phyloP scores from a whole-genome alignment of 768 basidiomycete genomes.

The Mycena olivaceomarginata region DNA sequence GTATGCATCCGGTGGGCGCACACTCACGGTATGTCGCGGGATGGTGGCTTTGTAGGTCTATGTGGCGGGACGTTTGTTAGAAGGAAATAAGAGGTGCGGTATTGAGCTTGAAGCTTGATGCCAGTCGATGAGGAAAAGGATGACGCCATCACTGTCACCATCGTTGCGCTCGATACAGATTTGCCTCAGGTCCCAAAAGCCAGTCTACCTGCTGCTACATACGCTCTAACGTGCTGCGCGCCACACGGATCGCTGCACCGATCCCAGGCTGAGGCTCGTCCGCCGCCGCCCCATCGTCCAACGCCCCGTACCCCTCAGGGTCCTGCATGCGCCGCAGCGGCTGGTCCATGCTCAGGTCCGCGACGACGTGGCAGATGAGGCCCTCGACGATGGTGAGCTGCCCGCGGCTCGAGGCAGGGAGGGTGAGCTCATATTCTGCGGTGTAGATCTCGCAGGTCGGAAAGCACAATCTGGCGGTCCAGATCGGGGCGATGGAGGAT shows the following conservation, averaged over 20 bases:
- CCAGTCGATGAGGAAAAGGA: too few species aligned
- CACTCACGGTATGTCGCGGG: too few species aligned
- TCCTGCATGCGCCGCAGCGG: slow-evolving; percentile 89
- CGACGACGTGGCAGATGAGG: slow-evolving; percentile 86
- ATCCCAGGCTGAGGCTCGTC: not conserved
- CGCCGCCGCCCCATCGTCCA: slow-evolving; percentile 39
- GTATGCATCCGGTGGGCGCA: too few species aligned
- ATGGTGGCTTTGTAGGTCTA: too few species aligned
- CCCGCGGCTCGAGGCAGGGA: slow-evolving; percentile 88
- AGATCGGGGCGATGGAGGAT: slow-evolving; percentile 87
- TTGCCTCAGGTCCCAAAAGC: not conserved
- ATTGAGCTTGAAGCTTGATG: too few species aligned
- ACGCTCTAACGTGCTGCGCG: not conserved
- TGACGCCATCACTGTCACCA: too few species aligned
- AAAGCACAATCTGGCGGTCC: slow-evolving; percentile 95
- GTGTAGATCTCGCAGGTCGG: slow-evolving; percentile 87
- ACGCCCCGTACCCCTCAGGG: slow-evolving; percentile 76
- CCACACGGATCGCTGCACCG: not conserved
- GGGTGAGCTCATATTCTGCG: slow-evolving; percentile 93
- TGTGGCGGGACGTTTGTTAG: too few species aligned
- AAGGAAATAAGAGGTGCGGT: too few species aligned
- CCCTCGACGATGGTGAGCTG: slow-evolving; percentile 99
- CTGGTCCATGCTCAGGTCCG: slow-evolving; percentile 89
- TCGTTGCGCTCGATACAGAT: slow-evolving; percentile 12
- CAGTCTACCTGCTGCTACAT: not conserved